A percentile compares a stretch with the other conserved stretches of the same genome.
phyloP scores from a whole-genome alignment of 768 basidiomycete genomes.

The Mycena galopus region DNA sequence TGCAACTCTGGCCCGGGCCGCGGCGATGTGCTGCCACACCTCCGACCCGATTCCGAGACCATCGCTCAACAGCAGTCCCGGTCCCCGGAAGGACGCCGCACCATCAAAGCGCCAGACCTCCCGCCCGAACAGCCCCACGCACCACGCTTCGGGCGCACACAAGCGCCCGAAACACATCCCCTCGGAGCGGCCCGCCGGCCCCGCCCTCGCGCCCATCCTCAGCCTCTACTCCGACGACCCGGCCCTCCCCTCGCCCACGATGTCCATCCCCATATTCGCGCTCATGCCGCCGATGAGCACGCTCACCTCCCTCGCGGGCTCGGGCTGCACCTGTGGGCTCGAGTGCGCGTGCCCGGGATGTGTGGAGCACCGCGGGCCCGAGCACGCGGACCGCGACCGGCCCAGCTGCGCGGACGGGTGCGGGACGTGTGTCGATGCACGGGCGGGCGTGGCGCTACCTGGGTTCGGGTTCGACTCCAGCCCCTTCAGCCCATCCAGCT shows the following conservation, averaged over 20 bases:
- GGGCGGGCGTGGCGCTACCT: conserved; percentile 59
- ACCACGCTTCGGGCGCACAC: conserved; percentile 35
- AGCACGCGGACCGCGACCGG: conserved; percentile 60
- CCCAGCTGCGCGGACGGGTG: conserved; percentile 67
- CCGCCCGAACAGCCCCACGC: conserved; percentile 46
- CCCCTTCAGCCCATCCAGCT: too few species aligned
- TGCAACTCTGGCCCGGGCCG: conserved; percentile 54
- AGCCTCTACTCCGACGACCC: conserved; percentile 41
- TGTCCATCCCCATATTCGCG: conserved; percentile 61
- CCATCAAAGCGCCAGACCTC: conserved; percentile 40
- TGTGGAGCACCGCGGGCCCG: conserved; percentile 72
- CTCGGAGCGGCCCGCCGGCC: conserved; percentile 39
- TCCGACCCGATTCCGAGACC: conserved; percentile 37
- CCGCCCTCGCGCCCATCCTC: conserved; percentile 66
- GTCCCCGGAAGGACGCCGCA: not conserved
- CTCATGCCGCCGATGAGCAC: conserved; percentile 72
- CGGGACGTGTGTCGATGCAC: conserved; percentile 71
- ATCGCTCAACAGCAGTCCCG: too few species aligned
- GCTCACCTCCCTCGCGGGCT: conserved; percentile 70
- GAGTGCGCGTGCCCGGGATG: conserved; percentile 82
- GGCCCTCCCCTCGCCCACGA: conserved; percentile 42
- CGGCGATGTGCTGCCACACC: conserved; percentile 48
- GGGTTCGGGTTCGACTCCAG: conserved; percentile 5
- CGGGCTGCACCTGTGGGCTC: conserved; percentile 80
- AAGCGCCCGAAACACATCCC: conserved; percentile 50